Evolutionary conservation across 2,329 filamentous ascomycete genomes (phyloP), one percentile per base, ranked within the genome.

Genomic region (Sphaceloma murrayae): DNA sequence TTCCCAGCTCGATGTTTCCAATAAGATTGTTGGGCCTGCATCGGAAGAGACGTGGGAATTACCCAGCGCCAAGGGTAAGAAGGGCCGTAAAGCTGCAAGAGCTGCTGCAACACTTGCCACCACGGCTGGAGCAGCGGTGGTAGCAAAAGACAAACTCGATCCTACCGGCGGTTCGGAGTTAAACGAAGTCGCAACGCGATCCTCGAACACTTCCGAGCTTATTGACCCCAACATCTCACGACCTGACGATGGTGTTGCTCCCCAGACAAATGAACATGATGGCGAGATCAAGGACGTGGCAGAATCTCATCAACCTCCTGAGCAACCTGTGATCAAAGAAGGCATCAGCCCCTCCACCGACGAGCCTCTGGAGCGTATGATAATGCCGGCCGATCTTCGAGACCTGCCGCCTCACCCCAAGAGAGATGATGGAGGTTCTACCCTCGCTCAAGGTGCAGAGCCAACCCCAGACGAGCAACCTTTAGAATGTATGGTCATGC

Each of bases 21-120:
- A n/a, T n/a, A n/a, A n/a, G n/a, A n/a, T n/a, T n/a, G n/a, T n/a
- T n/a, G n/a, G 19, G 3, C 27, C 62, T 62, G 30, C 61, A 62
- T 47, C 53, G 51, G 48, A 49, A 13, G 29, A 45, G 5, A 11
- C 32, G 10, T 48, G 46, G 43, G 42, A 31, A 7, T 29, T 31
- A 1, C 17, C 44, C 16, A 43, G 27, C 11, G 47, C 47, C 8
- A 57, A 55, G 11, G 47, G 58, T 33, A 55, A 53, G 46, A 60
- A 60, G 34, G 52, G 36, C 6, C 17, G 30, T 10, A 43, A 43
- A 17, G 38, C 34, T 31, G 34, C 34, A 10, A 33, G 13, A 24
- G 34, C 45, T 24, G 36, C 45, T 7, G 34, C 45, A 13, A 19
- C 13, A 24, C 22, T 13, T 4, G 27, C 14, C 10, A n/a, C 36